These are phyloP conservation scores for Salmacisia buchloeana DNA, from an alignment of 1,284 basidiomycete genomes.

Conservation along the genomic window DNA sequence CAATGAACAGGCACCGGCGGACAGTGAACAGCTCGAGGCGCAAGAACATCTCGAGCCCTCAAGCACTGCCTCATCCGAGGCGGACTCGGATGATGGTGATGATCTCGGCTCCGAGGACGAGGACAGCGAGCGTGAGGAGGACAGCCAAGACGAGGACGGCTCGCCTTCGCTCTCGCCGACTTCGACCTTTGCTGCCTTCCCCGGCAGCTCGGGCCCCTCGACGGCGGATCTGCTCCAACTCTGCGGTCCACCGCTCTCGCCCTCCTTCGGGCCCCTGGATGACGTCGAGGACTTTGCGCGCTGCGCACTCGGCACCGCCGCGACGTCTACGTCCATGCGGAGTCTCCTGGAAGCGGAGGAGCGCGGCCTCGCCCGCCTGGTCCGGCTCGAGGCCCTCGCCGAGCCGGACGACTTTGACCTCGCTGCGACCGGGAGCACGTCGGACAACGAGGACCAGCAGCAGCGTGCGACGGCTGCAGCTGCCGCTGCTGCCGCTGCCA, in stretches of 20 bases:
- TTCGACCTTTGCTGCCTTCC: background rate
- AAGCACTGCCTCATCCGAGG: no score
- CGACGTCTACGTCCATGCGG: background rate
- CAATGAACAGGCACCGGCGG: no score
- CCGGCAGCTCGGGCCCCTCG: background rate
- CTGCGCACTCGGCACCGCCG: background rate
- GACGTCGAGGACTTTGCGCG: conserved; percentile 4
- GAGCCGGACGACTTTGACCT: background rate
- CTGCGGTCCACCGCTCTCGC: background rate
- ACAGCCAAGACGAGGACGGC: background rate
- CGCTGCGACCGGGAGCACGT: background rate
- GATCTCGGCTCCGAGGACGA: background rate
- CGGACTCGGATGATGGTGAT: no score
- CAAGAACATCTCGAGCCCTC: no score
- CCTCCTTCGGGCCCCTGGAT: background rate
- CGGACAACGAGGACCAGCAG: background rate
- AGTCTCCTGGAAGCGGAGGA: background rate
- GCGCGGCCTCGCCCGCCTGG: background rate
- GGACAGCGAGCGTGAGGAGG: background rate
- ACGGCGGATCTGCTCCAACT: background rate
- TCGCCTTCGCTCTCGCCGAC: background rate
- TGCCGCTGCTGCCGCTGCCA: background rate
- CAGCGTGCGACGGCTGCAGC: background rate
- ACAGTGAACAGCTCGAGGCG: no score
- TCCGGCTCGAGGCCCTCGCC: background rate